Conservation (phyloP, 495 filamentous ascomycete genomes). For the Aspergillus bertholletiae region DNA sequence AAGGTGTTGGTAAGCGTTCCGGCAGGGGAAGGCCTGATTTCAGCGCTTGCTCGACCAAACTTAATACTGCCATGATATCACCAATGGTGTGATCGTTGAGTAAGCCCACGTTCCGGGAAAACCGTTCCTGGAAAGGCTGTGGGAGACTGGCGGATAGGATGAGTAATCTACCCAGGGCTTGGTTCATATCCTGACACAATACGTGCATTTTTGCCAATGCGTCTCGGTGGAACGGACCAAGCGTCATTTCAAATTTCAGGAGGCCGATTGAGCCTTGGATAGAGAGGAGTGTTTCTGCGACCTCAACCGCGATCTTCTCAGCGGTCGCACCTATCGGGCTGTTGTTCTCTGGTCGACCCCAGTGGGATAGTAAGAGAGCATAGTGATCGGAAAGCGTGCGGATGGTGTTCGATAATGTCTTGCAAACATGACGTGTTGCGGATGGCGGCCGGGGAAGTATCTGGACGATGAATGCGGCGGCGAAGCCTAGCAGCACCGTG, state of each 20-base stretch:
- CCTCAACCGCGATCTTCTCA: constrained; percentile 25
- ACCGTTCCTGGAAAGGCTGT: constrained; percentile 20
- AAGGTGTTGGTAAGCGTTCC: constrained; percentile 32
- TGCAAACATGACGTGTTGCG: constrained; percentile 34
- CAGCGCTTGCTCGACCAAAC: constrained; percentile 30
- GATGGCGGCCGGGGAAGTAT: constrained; percentile 40
- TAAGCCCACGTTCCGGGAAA: constrained; percentile 22
- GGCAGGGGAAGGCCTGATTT: constrained; percentile 34
- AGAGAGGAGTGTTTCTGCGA: constrained; percentile 23
- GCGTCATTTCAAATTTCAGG: constrained; percentile 30
- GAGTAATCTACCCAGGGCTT: constrained; percentile 28
- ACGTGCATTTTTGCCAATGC: constrained; percentile 24
- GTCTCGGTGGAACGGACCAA: constrained; percentile 30
- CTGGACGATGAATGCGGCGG: constrained; percentile 33
- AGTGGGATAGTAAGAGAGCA: constrained; percentile 35
- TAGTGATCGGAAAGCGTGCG: constrained; percentile 38
- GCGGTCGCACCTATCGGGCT: constrained; percentile 21
- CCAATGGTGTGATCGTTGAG: constrained; percentile 30
- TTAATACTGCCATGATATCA: constrained; percentile 35
- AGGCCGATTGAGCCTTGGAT: constrained; percentile 28
- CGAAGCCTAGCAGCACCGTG: constrained; percentile 34
- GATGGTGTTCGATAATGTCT: constrained; percentile 32
- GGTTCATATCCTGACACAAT: constrained; percentile 32
- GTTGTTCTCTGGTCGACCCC: constrained; percentile 13
- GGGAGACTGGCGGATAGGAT: constrained; percentile 29